Evolutionary conservation across 73 alveolate species (phyloP).

Genomic region (Symbiodinium pilosum): DNA sequence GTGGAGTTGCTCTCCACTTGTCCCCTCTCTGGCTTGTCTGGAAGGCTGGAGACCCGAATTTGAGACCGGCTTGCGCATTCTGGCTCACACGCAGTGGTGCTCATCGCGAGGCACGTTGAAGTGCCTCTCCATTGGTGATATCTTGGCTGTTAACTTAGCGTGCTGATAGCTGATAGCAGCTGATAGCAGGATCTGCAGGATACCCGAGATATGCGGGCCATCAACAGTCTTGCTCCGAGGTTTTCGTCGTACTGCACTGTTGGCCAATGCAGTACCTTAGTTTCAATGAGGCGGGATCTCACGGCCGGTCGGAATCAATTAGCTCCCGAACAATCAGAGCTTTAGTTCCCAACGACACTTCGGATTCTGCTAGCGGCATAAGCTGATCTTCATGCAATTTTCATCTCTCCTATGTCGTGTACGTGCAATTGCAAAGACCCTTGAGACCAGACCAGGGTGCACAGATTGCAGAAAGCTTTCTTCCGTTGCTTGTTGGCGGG

Average conservation of each 20-base stretch:
- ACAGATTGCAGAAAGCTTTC: too few species aligned
- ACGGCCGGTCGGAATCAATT: too few species aligned
- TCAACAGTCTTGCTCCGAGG: background rate
- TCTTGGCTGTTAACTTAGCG: background rate
- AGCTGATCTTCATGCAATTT: too few species aligned
- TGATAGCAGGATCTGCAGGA: too few species aligned
- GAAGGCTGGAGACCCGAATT: background rate
- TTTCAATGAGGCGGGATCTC: constrained; percentile 50
- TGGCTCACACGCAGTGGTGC: too few species aligned
- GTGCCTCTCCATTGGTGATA: constrained; percentile 6
- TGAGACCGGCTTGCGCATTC: background rate
- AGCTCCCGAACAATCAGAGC: too few species aligned
- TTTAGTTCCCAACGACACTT: background rate
- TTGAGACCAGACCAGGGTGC: too few species aligned
- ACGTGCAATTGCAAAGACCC: too few species aligned
- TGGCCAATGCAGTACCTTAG: constrained; percentile 75
- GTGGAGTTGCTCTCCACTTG: constrained; percentile 89
- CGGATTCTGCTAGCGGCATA: background rate
- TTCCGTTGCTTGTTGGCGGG: too few species aligned
- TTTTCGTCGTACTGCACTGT: constrained; percentile 26
- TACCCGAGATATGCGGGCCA: background rate
- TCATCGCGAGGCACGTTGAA: background rate
- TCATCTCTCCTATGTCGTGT: too few species aligned
- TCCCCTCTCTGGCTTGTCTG: constrained; percentile 63
- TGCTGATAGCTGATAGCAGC: too few species aligned